Evolutionary conservation across 352 stramenopile genomes (phyloP), one percentile per base, ranked within the genome.

Genomic region (Phytophthora tubulina): DNA sequence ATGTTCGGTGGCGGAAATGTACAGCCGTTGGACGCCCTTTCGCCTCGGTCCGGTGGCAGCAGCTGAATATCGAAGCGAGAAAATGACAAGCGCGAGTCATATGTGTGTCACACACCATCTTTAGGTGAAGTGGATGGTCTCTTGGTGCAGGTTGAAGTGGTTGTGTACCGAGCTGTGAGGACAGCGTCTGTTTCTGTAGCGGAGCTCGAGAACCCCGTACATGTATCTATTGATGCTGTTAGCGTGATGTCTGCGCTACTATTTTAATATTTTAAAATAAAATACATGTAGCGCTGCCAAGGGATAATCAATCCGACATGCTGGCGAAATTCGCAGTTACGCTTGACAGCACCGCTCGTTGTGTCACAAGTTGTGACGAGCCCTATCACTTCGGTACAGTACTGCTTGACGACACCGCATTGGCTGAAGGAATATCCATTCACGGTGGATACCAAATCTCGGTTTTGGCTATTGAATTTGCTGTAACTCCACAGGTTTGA

Each of bases 241-340:
- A 32, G n/a, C 14, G 50, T 15, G 46, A 11, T 5, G 27, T 11
- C n/a, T 56, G 7, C 45, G 21, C 15, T 13, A 32, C 50, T 27
- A 27, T 27, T 27, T 27, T 27, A 27, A 27, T 27, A 27, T 27
- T 27, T 27, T 27, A 27, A 27, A 27, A 27, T 27, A 27, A 27
- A 27, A 27, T 27, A 27, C 21, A 27, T 27, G 21, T 2, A 27
- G 21, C 21, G 21, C 7, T 14, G 44, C 3, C n/a, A n/a, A 6
- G 27, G 41, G 41, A 48, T 48, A 6, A 27, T 17, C 44, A 17
- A 52, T 42, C 21, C 1, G 14, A 51, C 42, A 51, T 30, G 7
- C 21, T 66, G 39, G 38, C 58, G 21, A 66, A 66, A 49, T 51
- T 49, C n/a, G 59, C 46, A 67, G 48, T 44, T 67, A 46, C 27